Base-by-base conservation (phyloP, 306 rosid species). In the Cucurbita maxima region DNA sequence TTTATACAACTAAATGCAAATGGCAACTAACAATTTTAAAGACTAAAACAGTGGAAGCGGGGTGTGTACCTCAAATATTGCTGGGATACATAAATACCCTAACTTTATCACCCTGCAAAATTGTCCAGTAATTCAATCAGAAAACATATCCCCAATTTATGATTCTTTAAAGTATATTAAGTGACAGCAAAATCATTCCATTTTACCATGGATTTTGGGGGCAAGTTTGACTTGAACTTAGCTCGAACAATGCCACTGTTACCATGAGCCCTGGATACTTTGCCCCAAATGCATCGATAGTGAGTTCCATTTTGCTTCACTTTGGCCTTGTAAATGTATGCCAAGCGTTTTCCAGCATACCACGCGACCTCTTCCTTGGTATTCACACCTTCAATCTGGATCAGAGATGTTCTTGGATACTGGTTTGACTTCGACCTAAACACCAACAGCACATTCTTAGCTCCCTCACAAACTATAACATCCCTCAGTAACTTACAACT, bases 11-110 rank as follows among this genome's bases (percentile, higher is more conserved):
- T 3, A 60, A 34, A 60, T 0, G 67, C 20, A 60, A 59, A 34
- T 60, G 67, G 3, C 45, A 60, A 34, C 43, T 22, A 55, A 34
- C 66, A 59, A 14, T 60, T 15, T 16, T 7, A 3, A 40, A 41
- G 43, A 18, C 34, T 8, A 38, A 8, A n/a, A 64, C 5, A 10
- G 53, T 59, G 50, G 71, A 18, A 30, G 36, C 10, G 8, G 16
- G 15, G 30, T 10, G 36, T 18, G 53, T 66, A 90, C 97, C 90
- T 88, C 73, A 88, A 40, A 90, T 86, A 71, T 88, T 87, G 82
- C 95, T 88, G 74, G 95, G 96, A 51, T 90, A 90, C 96, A 90
- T 85, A 61, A 90, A 87, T 15, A 90, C 92, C 74, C 95, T 85
- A 51, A 90, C 92, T 19, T 85, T 81, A 8, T 91, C 86, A 4